Conservation (phyloP, 306 rosid species). For the apple (Malus domestica) region DNA sequence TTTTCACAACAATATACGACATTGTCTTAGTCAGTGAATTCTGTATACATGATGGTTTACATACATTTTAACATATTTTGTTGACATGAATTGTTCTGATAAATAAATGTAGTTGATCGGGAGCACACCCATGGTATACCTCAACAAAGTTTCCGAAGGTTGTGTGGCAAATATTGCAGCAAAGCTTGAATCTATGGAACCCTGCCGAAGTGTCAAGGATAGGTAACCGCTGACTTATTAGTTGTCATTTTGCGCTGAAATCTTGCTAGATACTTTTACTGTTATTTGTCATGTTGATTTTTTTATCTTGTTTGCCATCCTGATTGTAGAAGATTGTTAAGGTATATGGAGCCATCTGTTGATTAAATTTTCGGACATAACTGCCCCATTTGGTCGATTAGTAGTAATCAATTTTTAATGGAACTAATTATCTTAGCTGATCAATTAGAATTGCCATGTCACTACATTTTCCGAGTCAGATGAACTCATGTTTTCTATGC, state of each 20-base stretch:
- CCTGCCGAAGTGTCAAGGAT: conserved; percentile 94
- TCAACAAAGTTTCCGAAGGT: conserved; percentile 69
- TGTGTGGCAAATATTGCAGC: conserved; percentile 86
- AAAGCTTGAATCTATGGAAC: conserved; percentile 96
- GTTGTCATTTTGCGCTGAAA: not conserved
- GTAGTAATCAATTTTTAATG: not conserved
- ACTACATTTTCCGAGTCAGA: conserved; percentile 7
- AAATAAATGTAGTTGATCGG: conserved; percentile 64
- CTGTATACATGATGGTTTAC: not conserved
- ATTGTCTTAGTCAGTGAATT: not conserved
- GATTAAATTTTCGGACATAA: not conserved
- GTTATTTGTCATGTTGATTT: not conserved
- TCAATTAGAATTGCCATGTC: not conserved
- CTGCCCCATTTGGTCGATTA: not conserved
- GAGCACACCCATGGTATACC: conserved; percentile 92
- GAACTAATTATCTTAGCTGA: not conserved
- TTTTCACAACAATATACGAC: not conserved
- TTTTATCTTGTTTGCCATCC: not conserved
- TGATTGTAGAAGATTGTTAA: conserved; percentile 7
- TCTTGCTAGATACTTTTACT: not conserved
- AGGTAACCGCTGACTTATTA: conserved; percentile 33
- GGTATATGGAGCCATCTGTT: not conserved
- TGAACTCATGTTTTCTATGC: conserved; percentile 9
- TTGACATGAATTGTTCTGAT: conserved; percentile 3
- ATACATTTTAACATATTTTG: not conserved